Base-by-base conservation (phyloP, 169 alveolate species). In the Cystoisospora suis region DNA sequence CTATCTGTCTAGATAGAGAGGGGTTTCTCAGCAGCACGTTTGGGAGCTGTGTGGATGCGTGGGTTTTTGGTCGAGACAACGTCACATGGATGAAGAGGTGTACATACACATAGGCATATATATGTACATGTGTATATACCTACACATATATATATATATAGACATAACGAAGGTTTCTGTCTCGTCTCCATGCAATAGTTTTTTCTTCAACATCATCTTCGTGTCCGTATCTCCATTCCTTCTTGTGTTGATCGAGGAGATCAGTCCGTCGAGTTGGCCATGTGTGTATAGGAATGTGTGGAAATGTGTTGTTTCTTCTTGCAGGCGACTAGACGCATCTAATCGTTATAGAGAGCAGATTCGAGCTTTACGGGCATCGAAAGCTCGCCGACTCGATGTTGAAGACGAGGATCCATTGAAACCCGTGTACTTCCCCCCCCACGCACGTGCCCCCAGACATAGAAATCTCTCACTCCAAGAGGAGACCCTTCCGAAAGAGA, bases 301-400 rank as follows among this genome's bases (percentile, higher is more conserved):
- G 40, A 9, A 29, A 3, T 3, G 6, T 58, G 3, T 3, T 2
- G 23, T 3, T 58, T 9, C 40, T 9, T 1, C 34, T 36, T 44
- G 77, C 77, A 65, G 77, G 0, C 77, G 77, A 15, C 77, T 36
- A 65, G 77, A 65, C 12, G 77, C 77, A 2, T 2, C n/a, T 36
- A 65, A 65, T 36, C 27, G 45, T 23, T 65, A 32, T n/a, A 36
- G 77, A 3, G 40, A 65, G n/a, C 42, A 65, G 77, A 2, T 65
- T 12, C 42, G 77, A n/a, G 36, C 36, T n/a, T n/a, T 65, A 12
- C 77, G 77, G 2, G 77, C 77, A 20, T 65, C 77, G 77, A 65
- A 65, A 44, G 77, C 77, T 4, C 77, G 77, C n/a, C 77, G 77
- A 15, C 77, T 65, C 44, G 77, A 65, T 44, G n/a, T 65, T 65